phyloP scores from a whole-genome alignment of 345 rosid genomes.

The Eucalyptus globulus region DNA sequence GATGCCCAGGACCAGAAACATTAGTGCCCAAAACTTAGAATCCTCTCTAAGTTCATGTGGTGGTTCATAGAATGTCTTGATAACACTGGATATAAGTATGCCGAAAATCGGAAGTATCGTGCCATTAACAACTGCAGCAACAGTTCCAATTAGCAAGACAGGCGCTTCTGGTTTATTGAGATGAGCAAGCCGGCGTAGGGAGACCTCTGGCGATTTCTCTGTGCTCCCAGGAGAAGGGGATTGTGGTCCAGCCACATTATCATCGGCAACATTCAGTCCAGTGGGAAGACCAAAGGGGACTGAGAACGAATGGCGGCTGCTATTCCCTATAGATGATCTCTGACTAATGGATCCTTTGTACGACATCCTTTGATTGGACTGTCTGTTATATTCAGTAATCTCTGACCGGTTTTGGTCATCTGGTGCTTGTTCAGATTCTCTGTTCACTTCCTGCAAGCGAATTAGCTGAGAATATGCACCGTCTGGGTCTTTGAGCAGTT shows the following conservation, averaged over 20 bases:
- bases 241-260: neutral
- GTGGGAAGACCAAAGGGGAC: conserved; percentile 50
- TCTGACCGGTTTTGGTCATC: conserved; percentile 24
- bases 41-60: conserved; percentile 45
- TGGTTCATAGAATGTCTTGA: conserved; percentile 44
- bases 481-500: conserved; percentile 50
- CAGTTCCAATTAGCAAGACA: conserved; percentile 40
- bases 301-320: conserved; percentile 45
- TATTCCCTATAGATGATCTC: conserved; percentile 47
- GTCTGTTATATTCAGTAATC: conserved; percentile 14
- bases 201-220: conserved; percentile 14
- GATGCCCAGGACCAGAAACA: conserved; percentile 50
- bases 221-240: neutral
- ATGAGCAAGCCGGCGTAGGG: conserved; percentile 44
- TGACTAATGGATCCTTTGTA: conserved; percentile 29
- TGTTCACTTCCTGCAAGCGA: conserved; percentile 54
- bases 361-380: conserved; percentile 27
- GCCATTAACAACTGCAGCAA: conserved; percentile 45
- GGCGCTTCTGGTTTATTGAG: conserved; percentile 87
- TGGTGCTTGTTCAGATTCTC: conserved; percentile 11
- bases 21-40: conserved; percentile 57
- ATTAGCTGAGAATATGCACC: conserved; percentile 84
- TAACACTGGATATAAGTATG: conserved; percentile 32
- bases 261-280: conserved; percentile 17
- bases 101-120: conserved; percentile 47